Conservation (phyloP, 257 asterid genomes). For the Buddleja alternifolia region DNA sequence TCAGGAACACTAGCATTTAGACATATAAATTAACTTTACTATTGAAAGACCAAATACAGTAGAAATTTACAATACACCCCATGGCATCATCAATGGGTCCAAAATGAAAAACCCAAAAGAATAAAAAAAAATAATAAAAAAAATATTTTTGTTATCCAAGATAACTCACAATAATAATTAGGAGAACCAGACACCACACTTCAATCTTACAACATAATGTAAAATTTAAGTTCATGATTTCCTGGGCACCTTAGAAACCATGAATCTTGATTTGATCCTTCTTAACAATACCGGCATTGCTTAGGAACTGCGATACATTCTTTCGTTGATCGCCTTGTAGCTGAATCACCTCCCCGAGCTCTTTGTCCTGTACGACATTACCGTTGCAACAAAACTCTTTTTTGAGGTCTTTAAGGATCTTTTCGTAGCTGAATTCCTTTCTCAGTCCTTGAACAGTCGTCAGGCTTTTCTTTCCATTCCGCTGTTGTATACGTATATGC, state of each 20-base stretch:
- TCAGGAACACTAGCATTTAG: too few species aligned
- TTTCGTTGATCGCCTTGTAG: constrained; percentile 91
- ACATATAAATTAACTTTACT: not conserved
- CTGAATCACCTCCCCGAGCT: constrained; percentile 81
- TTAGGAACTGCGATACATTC: constrained; percentile 71
- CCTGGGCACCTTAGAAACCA: constrained; percentile 55
- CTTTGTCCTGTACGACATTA: constrained; percentile 78
- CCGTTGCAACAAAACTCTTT: constrained; percentile 92
- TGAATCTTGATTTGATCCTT: constrained; percentile 85
- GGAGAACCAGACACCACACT: not conserved
- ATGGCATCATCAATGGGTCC: constrained; percentile 5
- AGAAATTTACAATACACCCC: constrained; percentile 9
- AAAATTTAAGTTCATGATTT: not conserved
- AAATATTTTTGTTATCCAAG: too few species aligned
- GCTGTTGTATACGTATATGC: constrained; percentile 83
- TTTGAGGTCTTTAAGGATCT: constrained; percentile 72
- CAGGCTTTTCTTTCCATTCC: constrained; percentile 83
- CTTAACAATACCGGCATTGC: constrained; percentile 56
- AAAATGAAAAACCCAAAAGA: not conserved
- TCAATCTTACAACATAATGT: not conserved
- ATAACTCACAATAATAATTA: not conserved
- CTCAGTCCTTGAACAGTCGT: constrained; percentile 79
- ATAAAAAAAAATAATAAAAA: not conserved
- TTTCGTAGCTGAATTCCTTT: constrained; percentile 75
- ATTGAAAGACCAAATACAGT: constrained; percentile 5